Evolutionary conservation across 768 basidiomycete species (phyloP), one percentile per base, ranked within the genome.

Genomic region (Suillus clintonianus): DNA sequence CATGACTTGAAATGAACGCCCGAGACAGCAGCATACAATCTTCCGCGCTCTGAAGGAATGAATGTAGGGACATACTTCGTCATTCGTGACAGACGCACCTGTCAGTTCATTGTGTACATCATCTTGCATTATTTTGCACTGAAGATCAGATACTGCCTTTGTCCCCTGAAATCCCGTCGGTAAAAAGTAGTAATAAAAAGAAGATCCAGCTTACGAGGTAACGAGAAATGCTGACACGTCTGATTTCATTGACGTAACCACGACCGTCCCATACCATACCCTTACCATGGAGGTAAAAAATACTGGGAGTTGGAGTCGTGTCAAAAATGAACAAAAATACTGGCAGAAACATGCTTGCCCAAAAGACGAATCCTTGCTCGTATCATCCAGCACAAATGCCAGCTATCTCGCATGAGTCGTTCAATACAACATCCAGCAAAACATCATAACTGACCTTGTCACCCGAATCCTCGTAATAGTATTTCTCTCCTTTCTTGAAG

Each of bases 1-100:
- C 69, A 70, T 55, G 43, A 32, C 50, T 48, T 62, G 39, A 67
- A 68, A 45, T 70, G 69, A 5, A 68, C 34, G 3, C 69, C 69
- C 6, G 69, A 60, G 7, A 55, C 57, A 55, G 64, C 47, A 14
- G 62, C 39, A 48, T 70, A 70, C 5, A 53, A 53, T 39, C 32
- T 24, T n/a, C 69, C 69, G 9, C 69, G 66, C 32, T 58, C 43
- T 56, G 14, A 8, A 15, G 1, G 10, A 41, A 30, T 27, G 11
- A 7, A 57, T 47, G 36, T 43, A 5, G 37, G 22, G 22, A 30
- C 10, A 5, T 17, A 13, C 2, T 1, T 56, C 36, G 5, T 24
- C 5, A 19, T 7, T 19, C 39, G 11, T 41, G 10, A 13, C 9
- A 30, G 3, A 37, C 57, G 9, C 45, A 70, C 69, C 69, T 15